These are phyloP conservation scores for Elsinoe batatas DNA, from an alignment of 2,329 filamentous ascomycete species.

Conservation along the genomic window DNA sequence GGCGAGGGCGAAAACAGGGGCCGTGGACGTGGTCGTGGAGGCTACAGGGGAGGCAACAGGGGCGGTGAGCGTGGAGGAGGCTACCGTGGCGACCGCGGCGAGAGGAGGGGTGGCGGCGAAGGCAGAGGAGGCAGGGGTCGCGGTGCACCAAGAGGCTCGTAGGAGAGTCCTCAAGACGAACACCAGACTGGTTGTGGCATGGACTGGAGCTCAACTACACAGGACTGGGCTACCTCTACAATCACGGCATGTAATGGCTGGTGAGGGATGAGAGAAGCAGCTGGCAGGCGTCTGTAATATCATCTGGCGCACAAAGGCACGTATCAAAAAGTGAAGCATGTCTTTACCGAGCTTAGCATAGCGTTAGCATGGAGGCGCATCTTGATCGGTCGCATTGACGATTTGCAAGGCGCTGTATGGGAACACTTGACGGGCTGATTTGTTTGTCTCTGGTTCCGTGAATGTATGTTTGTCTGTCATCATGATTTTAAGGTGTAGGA, in stretches of 20 bases:
- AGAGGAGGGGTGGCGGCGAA: conserved; percentile 34
- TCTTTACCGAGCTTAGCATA: conserved; percentile 11
- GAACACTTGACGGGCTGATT: neutral
- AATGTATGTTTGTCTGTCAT: too few relatives aligned
- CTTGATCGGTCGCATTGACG: conserved; percentile 4
- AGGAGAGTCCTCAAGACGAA: neutral
- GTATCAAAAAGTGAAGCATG: conserved; percentile 8
- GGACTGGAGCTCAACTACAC: neutral
- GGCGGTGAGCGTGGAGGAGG: conserved; percentile 35
- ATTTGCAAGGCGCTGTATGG: conserved; percentile 12
- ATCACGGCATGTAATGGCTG: neutral
- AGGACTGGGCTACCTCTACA: neutral
- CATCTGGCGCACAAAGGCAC: neutral
- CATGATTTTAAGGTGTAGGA: too few relatives aligned
- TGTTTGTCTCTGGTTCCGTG: too few relatives aligned
- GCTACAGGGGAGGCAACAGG: conserved; percentile 24
- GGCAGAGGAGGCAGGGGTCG: conserved; percentile 25
- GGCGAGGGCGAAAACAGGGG: conserved; percentile 27
- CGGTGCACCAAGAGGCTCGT: conserved; percentile 18
- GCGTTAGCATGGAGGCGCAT: conserved; percentile 11
- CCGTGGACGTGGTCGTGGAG: conserved; percentile 36
- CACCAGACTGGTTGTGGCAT: neutral
- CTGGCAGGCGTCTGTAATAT: too few relatives aligned
- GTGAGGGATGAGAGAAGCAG: neutral
- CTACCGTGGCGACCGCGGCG: conserved; percentile 30